Percentiles rank a stretch among this genome's conserved stretches.
These are phyloP conservation scores for Ephemerocybe angulata DNA, from an alignment of 768 basidiomycete species.

Conservation along the genomic window DNA sequence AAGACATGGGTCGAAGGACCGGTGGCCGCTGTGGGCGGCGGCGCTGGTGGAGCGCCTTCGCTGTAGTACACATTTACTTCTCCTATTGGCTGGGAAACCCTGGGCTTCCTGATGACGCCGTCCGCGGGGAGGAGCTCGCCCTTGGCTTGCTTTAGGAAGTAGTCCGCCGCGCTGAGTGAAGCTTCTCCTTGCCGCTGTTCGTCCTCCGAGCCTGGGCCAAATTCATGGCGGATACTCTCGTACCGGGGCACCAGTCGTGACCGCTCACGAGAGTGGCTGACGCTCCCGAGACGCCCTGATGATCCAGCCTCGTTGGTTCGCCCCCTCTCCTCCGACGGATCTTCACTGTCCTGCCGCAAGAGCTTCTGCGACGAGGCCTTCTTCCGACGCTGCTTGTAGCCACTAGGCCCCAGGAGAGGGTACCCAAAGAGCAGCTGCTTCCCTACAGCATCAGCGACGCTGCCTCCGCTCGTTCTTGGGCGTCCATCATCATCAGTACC, in stretches of 20 bases:
- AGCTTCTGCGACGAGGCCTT: constrained; percentile 27
- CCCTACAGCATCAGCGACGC: constrained; percentile 26
- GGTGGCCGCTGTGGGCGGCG: neutral
- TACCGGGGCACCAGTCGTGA: constrained; percentile 16
- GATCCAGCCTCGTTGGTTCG: constrained; percentile 14
- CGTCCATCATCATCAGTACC: constrained; percentile 10
- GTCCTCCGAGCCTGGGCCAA: constrained; percentile 21
- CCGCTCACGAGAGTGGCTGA: constrained; percentile 11
- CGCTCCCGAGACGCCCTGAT: constrained; percentile 11
- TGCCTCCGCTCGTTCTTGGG: constrained; percentile 19
- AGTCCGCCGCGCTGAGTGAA: constrained; percentile 55
- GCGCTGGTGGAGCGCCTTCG: constrained; percentile 13
- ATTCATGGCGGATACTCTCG: constrained; percentile 29
- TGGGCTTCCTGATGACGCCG: constrained; percentile 27
- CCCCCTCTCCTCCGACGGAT: constrained; percentile 32
- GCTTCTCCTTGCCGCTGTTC: constrained; percentile 23
- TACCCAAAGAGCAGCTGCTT: constrained; percentile 55
- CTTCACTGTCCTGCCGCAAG: constrained; percentile 24
- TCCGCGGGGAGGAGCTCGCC: constrained; percentile 45
- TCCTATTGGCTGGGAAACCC: constrained; percentile 25
- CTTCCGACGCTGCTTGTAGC: constrained; percentile 88
- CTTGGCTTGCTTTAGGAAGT: constrained; percentile 61
- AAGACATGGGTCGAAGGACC: neutral
- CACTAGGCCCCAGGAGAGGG: constrained; percentile 77
- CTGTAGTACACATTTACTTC: constrained; percentile 31